Evolutionary conservation across 331 rosid species (phyloP).

Genomic region (Dryas integrifolia): DNA sequence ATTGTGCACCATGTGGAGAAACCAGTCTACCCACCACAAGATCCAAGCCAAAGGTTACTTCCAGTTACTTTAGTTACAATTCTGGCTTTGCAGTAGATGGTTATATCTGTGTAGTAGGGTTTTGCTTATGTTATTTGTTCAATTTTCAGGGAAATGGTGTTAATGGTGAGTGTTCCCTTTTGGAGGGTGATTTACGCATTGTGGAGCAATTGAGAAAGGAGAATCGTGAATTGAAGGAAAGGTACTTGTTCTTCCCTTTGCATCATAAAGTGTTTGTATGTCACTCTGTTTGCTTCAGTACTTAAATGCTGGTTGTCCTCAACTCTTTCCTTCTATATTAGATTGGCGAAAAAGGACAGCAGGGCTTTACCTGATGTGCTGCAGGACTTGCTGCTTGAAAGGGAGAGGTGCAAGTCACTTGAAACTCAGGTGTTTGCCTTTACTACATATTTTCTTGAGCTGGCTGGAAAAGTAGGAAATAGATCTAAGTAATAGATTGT

Average conservation of each 20-base stretch:
- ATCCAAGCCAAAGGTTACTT: conserved; percentile 45
- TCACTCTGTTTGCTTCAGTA: conserved; percentile 3
- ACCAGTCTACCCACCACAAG: conserved; percentile 12
- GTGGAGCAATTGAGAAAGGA: conserved; percentile 57
- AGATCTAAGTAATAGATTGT: not conserved
- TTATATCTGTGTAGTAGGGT: conserved; percentile 2
- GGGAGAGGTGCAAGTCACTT: conserved; percentile 54
- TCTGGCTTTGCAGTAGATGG: not conserved
- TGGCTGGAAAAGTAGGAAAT: not conserved
- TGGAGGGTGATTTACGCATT: conserved; percentile 28
- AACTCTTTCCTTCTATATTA: conserved; percentile 28
- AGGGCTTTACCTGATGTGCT: conserved; percentile 31
- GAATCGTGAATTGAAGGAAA: conserved; percentile 65
- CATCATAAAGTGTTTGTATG: not conserved
- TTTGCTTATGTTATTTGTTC: not conserved
- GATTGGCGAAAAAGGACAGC: conserved; percentile 47
- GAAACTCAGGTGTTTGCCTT: conserved; percentile 52
- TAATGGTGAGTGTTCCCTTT: conserved; percentile 21
- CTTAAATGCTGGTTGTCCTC: not conserved
- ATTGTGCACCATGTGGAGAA: conserved; percentile 33
- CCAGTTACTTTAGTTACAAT: not conserved
- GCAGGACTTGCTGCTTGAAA: conserved; percentile 46
- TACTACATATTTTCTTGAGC: not conserved
- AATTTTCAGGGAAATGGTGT: conserved; percentile 47
- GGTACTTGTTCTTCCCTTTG: conserved; percentile 41